These are phyloP conservation scores for Scheffersomyces insectosa DNA, from an alignment of 1,139 yeast species.

Conservation along the genomic window DNA sequence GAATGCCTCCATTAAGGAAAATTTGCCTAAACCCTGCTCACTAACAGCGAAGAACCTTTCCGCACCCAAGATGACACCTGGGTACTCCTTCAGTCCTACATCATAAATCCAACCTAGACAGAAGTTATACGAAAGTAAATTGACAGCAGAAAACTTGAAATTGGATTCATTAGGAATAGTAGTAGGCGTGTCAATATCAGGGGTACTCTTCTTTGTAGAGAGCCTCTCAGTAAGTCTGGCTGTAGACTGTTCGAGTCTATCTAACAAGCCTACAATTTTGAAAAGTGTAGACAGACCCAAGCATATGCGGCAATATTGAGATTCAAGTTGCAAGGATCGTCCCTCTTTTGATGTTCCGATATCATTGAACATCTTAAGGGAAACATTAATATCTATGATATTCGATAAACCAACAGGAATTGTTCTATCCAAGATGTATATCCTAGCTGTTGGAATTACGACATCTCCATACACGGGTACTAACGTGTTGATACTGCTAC, in stretches of 20 bases:
- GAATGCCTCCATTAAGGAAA: constrained; percentile 64
- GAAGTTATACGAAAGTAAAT: constrained; percentile 62
- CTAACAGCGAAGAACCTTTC: constrained; percentile 66
- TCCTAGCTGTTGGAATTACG: constrained; percentile 40
- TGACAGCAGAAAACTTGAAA: constrained; percentile 48
- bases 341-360: constrained; percentile 16
- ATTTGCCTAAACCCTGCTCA: constrained; percentile 62
- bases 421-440: constrained; percentile 36
- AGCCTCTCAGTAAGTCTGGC: not conserved
- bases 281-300: constrained; percentile 53
- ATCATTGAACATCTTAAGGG: constrained; percentile 39
- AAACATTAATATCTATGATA: constrained; percentile 41
- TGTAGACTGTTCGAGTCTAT: constrained; percentile 7
- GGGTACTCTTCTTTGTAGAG: not conserved
- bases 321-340: constrained; percentile 57
- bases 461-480: constrained; percentile 41
- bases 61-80: constrained; percentile 78
- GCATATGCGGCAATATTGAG: constrained; percentile 58
- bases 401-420: constrained; percentile 48
- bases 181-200: not conserved
- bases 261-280: constrained; percentile 30
- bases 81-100: constrained; percentile 42
- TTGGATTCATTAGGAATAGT: constrained; percentile 5
- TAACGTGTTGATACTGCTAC: constrained; percentile 3
- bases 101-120: constrained; percentile 77